phyloP scores from a whole-genome alignment of 352 stramenopile species.

The Thraustochytrium striatum region DNA sequence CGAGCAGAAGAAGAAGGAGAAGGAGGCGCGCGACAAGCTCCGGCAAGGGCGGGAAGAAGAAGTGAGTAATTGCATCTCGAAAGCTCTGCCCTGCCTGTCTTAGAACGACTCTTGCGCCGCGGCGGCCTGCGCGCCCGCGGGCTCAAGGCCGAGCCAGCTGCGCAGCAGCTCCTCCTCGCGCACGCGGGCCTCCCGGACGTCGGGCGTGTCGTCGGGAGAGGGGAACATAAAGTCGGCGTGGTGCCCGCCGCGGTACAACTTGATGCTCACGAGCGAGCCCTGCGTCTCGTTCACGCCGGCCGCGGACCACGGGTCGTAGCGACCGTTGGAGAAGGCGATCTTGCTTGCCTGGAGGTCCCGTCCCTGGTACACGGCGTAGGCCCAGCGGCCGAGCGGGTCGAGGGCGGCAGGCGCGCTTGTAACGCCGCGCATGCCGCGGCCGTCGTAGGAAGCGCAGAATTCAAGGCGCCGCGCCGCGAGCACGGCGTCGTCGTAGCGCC shows the following conservation, averaged over 20 bases:
- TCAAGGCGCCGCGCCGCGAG: neutral
- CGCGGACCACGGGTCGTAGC: constrained; percentile 43
- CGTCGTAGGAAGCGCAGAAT: constrained; percentile 1
- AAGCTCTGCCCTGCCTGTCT: neutral
- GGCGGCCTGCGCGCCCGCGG: neutral
- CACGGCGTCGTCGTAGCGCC: neutral
- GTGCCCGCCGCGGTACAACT: too few species aligned
- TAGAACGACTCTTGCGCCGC: neutral
- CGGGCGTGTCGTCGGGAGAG: neutral
- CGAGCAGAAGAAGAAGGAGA: constrained; percentile 44
- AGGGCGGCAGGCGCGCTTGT: neutral
- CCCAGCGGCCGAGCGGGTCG: constrained; percentile 23
- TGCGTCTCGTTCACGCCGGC: constrained; percentile 18
- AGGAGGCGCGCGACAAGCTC: constrained; percentile 6
- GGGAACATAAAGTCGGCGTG: constrained; percentile 43
- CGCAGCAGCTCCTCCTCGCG: neutral
- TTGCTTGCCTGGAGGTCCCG: constrained; percentile 10
- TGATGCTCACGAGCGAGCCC: too few species aligned
- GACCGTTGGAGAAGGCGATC: constrained; percentile 46
- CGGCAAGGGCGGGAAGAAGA: constrained; percentile 34
- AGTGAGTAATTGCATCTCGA: neutral
- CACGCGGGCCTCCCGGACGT: neutral
- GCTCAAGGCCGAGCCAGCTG: neutral
- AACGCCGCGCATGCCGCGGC: constrained; percentile 3
- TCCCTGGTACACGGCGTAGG: constrained; percentile 26